Base-by-base conservation (phyloP, 306 rosid species). In the Quercus rubra region DNA sequence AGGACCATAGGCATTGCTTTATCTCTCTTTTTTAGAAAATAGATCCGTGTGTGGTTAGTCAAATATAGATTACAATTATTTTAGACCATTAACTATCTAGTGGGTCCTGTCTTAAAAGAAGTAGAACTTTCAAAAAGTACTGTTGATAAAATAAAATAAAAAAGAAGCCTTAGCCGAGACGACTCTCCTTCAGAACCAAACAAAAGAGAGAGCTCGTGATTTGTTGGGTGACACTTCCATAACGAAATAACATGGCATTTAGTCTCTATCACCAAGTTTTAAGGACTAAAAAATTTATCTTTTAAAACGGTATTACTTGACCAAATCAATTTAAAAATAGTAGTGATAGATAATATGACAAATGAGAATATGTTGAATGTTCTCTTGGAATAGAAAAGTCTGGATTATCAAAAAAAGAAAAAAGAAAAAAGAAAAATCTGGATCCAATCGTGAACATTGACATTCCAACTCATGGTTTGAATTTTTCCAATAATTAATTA, bases 291-390 rank as follows among this genome's bases (percentile, higher is more conserved):
- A 62, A 62, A 59, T 4, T 28, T 18, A 49, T 15, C 12, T 30
- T 4, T 49, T 49, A 12, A 10, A 49, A 49, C 54, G 54, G 54
- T 62, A 20, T 61, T 54, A 33, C 70, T 74, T 81, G 78, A 59
- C 81, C 78, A 28, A 71, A 31, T 74, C 69, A 20, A 6, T 81
- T 17, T 18, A 11, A 33, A 69, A 46, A 30, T 73, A n/a, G 13
- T 19, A 6, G 10, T 8, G 20, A 1, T 38, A 38, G 46, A 38
- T 1, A 7, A 38, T 38, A 38, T 38, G 62, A 20, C 4, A 57
- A 20, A 57, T 20, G 13, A 20, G 27, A 20, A 58, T 58, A 20
- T 6, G 11, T 21, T 58, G 6, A 58, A 9, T 58, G 30, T 8
- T 5, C 14, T 20, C 21, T 11, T 13, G 64, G 23, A 15, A 56